Evolutionary conservation across 345 rosid genomes (phyloP), one percentile per base, ranked within the genome.

Genomic region (Sisymbrium irio): DNA sequence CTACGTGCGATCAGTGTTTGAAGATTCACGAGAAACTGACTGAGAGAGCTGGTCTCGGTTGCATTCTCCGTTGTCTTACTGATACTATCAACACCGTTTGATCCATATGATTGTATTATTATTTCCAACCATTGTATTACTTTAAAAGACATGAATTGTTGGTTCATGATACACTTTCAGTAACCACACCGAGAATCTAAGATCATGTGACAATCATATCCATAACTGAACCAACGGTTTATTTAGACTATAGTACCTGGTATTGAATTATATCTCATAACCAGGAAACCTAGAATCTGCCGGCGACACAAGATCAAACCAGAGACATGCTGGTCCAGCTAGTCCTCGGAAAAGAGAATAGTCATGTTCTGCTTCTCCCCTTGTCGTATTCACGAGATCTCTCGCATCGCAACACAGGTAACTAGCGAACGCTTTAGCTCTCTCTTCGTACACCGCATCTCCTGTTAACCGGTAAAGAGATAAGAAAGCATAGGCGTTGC

Each of bases 1-100:
- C 97, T 22, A 89, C 97, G 22, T 95, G 97, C 42, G 97, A 94
- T 56, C 97, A 92, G 55, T 94, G 96, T 80, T 85, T 91, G 14
- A 81, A 86, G 51, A 91, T 94, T 77, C 97, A 94, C 32, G 97
- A 88, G 81, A 91, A 87, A 75, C 83, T 91, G 62, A 89, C 96
- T 0, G 97, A 88, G 83, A 85, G 76, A 85, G 98, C 96, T 79
- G 97, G 99, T 41, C 72, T 83, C 62, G 97, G 99, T 47, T 90
- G 99, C 85, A 95, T 90, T 70, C 81, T 87, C 15, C 97, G 97
- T 25, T 82, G 85, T 67, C 87, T 89, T 40, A 84, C 97, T 0
- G 99, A 95, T 77, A 95, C 97, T 44, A 56, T 77, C 17, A 92
- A 89, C 71, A 83, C 85, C 5, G 97, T 95, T 77, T 95, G 82